Conservation (phyloP, 140 eudicot species). For the Stevia rebaudiana region DNA sequence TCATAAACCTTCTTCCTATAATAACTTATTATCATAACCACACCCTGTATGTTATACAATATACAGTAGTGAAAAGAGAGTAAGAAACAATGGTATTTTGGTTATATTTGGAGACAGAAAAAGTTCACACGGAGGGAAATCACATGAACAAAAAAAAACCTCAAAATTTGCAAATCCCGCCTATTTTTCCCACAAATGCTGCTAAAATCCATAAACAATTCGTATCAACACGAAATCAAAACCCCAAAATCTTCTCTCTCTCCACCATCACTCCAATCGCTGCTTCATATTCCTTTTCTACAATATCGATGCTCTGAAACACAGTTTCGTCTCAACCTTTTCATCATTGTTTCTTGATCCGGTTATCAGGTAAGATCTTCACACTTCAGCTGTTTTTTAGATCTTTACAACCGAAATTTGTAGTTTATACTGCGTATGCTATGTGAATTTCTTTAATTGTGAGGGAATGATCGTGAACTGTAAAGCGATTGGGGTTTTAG, state of each 20-base stretch:
- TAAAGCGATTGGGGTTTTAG: neutral
- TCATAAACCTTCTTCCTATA: too few species aligned
- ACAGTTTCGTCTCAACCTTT: slow-evolving; percentile 13
- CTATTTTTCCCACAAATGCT: slow-evolving; percentile 12
- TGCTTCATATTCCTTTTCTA: slow-evolving; percentile 9
- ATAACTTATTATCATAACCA: too few species aligned
- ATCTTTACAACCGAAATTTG: neutral
- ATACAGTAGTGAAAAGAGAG: too few species aligned
- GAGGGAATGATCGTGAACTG: neutral
- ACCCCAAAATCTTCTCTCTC: slow-evolving; percentile 19
- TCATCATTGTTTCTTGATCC: slow-evolving; percentile 5
- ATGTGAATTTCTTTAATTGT: neutral
- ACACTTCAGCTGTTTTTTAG: neutral
- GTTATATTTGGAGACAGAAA: neutral
- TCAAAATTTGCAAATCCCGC: slow-evolving; percentile 29
- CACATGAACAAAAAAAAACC: slow-evolving; percentile 12
- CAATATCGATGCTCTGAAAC: neutral
- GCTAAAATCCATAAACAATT: slow-evolving; percentile 18
- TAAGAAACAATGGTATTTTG: neutral
- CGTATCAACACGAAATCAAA: slow-evolving; percentile 13
- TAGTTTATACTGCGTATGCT: neutral
- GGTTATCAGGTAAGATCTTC: neutral
- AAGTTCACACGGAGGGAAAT: slow-evolving; percentile 18
- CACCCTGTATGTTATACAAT: too few species aligned
- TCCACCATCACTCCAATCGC: slow-evolving; percentile 7